These are phyloP conservation scores for Trichothecium sympodiale DNA, from an alignment of 2,329 filamentous ascomycete genomes.

Conservation along the genomic window DNA sequence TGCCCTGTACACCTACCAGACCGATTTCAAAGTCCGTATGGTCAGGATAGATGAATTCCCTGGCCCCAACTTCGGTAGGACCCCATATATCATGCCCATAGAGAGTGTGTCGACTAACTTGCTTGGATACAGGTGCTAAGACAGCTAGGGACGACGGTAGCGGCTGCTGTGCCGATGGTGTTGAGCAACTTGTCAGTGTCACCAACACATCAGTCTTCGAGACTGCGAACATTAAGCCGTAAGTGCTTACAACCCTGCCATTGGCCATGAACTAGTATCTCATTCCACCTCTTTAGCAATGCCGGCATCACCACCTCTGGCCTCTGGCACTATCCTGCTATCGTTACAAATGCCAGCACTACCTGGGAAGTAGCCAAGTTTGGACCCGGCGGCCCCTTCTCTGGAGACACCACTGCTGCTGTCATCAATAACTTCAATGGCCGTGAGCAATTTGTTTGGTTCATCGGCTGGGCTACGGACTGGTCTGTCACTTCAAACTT, in stretches of 20 bases:
- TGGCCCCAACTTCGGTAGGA: constrained; percentile 33
- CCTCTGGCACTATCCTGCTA: constrained; percentile 48
- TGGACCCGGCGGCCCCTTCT: constrained; percentile 27
- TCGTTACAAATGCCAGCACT: constrained; percentile 38
- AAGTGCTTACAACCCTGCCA: constrained; percentile 3
- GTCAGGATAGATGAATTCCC: constrained; percentile 49
- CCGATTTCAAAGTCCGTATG: constrained; percentile 46
- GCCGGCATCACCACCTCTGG: constrained; percentile 36
- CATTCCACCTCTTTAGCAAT: too few species aligned
- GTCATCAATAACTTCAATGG: constrained; percentile 48
- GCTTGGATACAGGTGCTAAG: background rate
- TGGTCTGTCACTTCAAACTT: constrained; percentile 41
- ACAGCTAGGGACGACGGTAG: constrained; percentile 15
- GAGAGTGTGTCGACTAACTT: too few species aligned
- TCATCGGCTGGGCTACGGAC: constrained; percentile 36
- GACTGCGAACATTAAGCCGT: constrained; percentile 40
- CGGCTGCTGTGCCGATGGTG: constrained; percentile 31
- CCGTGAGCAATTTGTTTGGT: constrained; percentile 52
- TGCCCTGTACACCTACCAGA: constrained; percentile 45
- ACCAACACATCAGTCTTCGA: constrained; percentile 42
- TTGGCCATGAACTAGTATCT: too few species aligned
- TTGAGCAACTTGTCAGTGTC: constrained; percentile 41
- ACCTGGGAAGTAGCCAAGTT: constrained; percentile 46
- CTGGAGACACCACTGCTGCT: constrained; percentile 33
- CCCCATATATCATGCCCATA: background rate